Base-by-base conservation (phyloP, 2,329 filamentous ascomycete species). In the Alternaria arbusti region DNA sequence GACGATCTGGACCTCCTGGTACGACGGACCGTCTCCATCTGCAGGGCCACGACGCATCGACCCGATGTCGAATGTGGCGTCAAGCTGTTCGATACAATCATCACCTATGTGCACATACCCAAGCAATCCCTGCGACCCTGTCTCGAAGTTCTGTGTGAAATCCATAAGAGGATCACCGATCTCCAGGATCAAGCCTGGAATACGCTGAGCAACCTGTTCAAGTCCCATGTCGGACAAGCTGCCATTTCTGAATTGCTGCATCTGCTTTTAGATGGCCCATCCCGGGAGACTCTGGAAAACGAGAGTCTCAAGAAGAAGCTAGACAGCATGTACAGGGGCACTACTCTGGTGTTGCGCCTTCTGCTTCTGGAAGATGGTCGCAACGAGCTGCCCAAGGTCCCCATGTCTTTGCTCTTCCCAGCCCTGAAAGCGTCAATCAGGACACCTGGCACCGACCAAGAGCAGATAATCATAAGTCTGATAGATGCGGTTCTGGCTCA, bases 41-140 rank as follows among this genome's bases (percentile, higher is more conserved):
- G 90, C 78, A 86, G 88, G 77, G 87, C 86, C 69, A 93, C 91
- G 1, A 89, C 85, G 54, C 83, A 86, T 28, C 83, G 88, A 52
- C 84, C 86, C 26, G 91, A 94, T 71, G 83, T 94, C 62, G 85
- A 84, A 56, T 86, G 88, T 17, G 91, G 89, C 70, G 90, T 93
- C 69, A 82, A 84, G 54, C 86, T 93, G 52, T 86, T 94, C 61
- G 87, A 92, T 74, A 86, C 89, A 10, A 86, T 93, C 60, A 88
- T 92, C 57, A 93, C 89, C 0, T 93, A 91, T 74, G 89, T 90
- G 5, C 86, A 88, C 32, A 88, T 94, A 49, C 91, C 91, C 0
- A 82, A 80, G 54, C 82, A 83, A 58, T 88, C 87, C 62, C 83
- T 94, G 44, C 86, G 86, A 69, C 85, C 86, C 32, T 93, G 89